phyloP scores from a whole-genome alignment of 2,329 filamentous ascomycete genomes.

The Hymenoscyphus fructigenus region DNA sequence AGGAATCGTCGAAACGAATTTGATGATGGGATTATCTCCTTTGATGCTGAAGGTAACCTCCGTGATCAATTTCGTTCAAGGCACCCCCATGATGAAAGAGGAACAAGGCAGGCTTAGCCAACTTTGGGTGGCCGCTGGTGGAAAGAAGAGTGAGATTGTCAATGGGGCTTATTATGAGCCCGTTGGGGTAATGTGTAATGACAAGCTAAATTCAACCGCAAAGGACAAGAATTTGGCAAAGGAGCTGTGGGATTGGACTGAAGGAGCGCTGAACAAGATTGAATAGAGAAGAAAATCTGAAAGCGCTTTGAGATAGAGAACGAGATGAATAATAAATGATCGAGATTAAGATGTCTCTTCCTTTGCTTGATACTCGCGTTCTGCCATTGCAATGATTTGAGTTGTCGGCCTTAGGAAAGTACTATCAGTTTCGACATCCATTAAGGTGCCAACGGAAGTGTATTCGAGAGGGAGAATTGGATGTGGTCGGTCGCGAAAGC shows the following conservation, averaged over 20 bases:
- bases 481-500: too few species aligned
- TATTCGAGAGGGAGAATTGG: too few species aligned
- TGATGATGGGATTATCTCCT: constrained; percentile 8
- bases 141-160: constrained; percentile 26
- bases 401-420: too few species aligned
- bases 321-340: too few species aligned
- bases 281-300: too few species aligned
- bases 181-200: constrained; percentile 34
- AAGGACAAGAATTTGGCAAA: constrained; percentile 36
- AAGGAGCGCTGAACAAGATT: constrained; percentile 14
- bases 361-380: too few species aligned
- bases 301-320: too few species aligned
- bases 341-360: too few species aligned
- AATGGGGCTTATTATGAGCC: constrained; percentile 40
- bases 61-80: constrained; percentile 1
- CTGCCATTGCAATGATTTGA: too few species aligned
- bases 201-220: constrained; percentile 25
- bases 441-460: too few species aligned
- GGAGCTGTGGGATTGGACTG: constrained; percentile 43
- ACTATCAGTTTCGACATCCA: too few species aligned
- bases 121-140: constrained; percentile 42
- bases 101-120: constrained; percentile 35
- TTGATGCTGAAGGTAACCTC: background rate
- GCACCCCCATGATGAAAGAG: constrained; percentile 4
- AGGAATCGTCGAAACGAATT: constrained; percentile 30